phyloP scores from a whole-genome alignment of 371 early-diverging fungal species.

The Rhizopus stolonifer region DNA sequence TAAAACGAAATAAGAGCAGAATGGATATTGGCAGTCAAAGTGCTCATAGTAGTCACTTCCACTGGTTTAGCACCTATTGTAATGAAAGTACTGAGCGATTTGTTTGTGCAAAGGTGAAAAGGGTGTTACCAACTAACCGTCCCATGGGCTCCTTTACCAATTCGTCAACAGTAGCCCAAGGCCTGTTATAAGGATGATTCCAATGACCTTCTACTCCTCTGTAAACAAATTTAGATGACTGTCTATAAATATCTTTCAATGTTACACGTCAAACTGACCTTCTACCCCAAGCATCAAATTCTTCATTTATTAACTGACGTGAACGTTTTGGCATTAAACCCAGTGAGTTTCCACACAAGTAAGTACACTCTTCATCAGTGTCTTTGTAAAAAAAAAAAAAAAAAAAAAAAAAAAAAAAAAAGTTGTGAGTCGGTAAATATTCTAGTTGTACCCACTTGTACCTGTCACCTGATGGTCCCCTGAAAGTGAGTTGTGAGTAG shows the following conservation, averaged over 20 bases:
- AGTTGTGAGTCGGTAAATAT: too few relatives aligned
- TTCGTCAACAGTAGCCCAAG: constrained; percentile 89
- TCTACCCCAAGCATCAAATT: constrained; percentile 87
- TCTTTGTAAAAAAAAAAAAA: constrained; percentile 17
- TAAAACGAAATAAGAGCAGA: constrained; percentile 91
- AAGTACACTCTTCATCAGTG: constrained; percentile 58
- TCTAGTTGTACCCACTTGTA: too few relatives aligned
- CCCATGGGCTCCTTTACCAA: constrained; percentile 70
- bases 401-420: background rate
- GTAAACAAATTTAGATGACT: background rate
- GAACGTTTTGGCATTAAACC: constrained; percentile 84
- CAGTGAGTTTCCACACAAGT: constrained; percentile 93
- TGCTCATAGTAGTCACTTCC: constrained; percentile 92
- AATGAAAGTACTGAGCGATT: background rate
- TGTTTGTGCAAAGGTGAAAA: background rate
- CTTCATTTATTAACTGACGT: constrained; percentile 71
- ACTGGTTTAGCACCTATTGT: constrained; percentile 69
- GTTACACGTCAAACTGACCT: constrained; percentile 42
- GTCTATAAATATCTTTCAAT: background rate
- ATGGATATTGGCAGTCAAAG: constrained; percentile 92
- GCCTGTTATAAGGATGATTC: constrained; percentile 77
- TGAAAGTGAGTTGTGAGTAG: constrained; percentile 47
- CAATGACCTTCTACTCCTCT: constrained; percentile 89
- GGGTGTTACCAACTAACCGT: constrained; percentile 69
- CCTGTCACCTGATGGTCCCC: constrained; percentile 22